phyloP scores from a whole-genome alignment of 176 grass and related monocot species.

The Carex myosuroides region DNA sequence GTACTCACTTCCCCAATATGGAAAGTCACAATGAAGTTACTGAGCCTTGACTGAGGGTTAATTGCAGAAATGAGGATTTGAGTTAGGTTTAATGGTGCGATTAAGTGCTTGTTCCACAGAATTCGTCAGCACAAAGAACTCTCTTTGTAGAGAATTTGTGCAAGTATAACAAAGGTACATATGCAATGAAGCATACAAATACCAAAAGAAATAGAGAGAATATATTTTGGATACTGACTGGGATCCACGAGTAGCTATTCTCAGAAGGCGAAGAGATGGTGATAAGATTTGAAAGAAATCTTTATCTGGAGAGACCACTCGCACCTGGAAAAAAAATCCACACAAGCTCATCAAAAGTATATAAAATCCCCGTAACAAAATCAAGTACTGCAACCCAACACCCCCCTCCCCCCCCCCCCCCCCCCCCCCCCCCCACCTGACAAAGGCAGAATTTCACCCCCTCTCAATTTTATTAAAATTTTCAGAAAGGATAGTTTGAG shows the following conservation, averaged over 20 bases:
- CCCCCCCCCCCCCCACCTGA: background rate
- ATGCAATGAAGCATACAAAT: background rate
- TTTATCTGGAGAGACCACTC: conserved; percentile 97
- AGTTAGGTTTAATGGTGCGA: background rate
- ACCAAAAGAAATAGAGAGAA: background rate
- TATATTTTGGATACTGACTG: conserved; percentile 50
- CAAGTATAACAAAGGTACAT: background rate
- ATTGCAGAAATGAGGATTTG: background rate
- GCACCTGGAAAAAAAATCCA: conserved; percentile 45
- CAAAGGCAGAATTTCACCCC: background rate
- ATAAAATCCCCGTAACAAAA: background rate
- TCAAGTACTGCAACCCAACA: background rate
- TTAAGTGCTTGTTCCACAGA: background rate
- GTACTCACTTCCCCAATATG: background rate
- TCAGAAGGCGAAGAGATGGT: conserved; percentile 72
- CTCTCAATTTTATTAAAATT: background rate
- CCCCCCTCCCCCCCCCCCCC: no score
- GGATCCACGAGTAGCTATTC: conserved; percentile 64
- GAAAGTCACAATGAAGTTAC: background rate
- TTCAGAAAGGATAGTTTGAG: no score
- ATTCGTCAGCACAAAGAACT: background rate
- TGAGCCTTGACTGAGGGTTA: background rate
- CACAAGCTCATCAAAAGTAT: background rate
- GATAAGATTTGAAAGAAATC: conserved; percentile 99
- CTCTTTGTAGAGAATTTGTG: background rate